Base-by-base conservation (phyloP, 306 rosid species). In the Macrotyloma uniflorum region DNA sequence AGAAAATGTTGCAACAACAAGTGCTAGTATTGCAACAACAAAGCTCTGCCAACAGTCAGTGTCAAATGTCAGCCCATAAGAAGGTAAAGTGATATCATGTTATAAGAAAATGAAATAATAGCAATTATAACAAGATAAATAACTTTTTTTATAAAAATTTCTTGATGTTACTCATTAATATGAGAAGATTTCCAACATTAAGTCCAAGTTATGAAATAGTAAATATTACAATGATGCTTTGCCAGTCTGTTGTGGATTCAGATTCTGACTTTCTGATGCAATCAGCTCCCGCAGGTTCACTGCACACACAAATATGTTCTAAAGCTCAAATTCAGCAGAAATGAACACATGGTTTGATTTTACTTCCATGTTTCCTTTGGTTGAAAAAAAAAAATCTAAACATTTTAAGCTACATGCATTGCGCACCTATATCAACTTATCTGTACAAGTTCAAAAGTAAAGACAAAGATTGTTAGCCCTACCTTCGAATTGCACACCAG, bases 401-500 rank as follows among this genome's bases (percentile, higher is more conserved):
- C 26, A 67, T 19, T 36, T 14, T 11, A 55, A 40, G 80, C 46
- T 6, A 22, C 18, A 74, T 74, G 58, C 66, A 54, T 54, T 16
- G 8, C 33, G 12, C 55, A 45, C 47, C 54, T 40, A 70, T 22
- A 72, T 69, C 40, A 59, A 59, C 15, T 59, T 59, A 26, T 14
- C 4, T 19, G 62, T 24, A 23, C 6, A 62, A 67, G 54, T 28
- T 2, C 15, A 76, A 64, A 58, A 79, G 47, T 65, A 61, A 16
- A 45, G 58, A 28, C 46, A 57, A 61, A 65, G 55, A 74, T 62
- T 70, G 65, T 54, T 50, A 42, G 54, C 58, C 80, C 14, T 90
- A 66, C 99, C 99, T 93, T 85, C 98, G 85, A 82, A 96, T 84
- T 71, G 99, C 99, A 87, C 92, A 81, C 99, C 99, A 96, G 88